phyloP scores from a whole-genome alignment of 129 eudicot genomes.

The Flaveria brownii region DNA sequence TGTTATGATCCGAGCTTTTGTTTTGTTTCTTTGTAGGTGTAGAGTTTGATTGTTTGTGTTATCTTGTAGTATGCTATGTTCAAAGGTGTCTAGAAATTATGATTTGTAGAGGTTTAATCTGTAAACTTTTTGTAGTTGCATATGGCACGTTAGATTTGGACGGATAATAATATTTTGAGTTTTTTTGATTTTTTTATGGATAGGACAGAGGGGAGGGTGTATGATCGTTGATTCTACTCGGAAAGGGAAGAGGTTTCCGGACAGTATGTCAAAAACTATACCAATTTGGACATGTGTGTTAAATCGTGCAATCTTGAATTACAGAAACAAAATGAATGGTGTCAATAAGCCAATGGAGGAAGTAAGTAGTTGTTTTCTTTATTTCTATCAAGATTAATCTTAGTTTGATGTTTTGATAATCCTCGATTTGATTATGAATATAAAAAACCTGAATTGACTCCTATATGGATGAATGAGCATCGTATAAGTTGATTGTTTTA shows the following conservation, averaged over 20 bases:
- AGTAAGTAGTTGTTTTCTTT: constrained; percentile 43
- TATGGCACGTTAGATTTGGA: neutral
- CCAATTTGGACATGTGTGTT: constrained; percentile 97
- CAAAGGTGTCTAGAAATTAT: neutral
- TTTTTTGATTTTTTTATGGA: constrained; percentile 36
- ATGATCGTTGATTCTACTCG: constrained; percentile 93
- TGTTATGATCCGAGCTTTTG: constrained; percentile 10
- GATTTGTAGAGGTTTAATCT: neutral
- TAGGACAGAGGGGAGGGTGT: constrained; percentile 97
- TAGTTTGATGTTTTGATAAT: constrained; percentile 1
- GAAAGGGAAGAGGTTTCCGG: constrained; percentile 97
- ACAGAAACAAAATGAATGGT: constrained; percentile 36
- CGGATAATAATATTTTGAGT: constrained; percentile 23
- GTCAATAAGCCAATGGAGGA: constrained; percentile 27
- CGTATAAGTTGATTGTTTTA: neutral
- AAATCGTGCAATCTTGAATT: constrained; percentile 70
- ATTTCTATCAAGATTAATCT: neutral
- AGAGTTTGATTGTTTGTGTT: neutral
- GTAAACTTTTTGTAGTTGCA: neutral
- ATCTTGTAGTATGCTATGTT: neutral
- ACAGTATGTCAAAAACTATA: constrained; percentile 96
- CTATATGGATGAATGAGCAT: neutral
- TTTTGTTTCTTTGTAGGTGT: neutral
- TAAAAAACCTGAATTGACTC: neutral
- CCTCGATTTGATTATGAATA: neutral